Evolutionary conservation across 805 yeast genomes (phyloP), one percentile per base, ranked within the genome.

Genomic region (Wickerhamomyces strasburgensis): DNA sequence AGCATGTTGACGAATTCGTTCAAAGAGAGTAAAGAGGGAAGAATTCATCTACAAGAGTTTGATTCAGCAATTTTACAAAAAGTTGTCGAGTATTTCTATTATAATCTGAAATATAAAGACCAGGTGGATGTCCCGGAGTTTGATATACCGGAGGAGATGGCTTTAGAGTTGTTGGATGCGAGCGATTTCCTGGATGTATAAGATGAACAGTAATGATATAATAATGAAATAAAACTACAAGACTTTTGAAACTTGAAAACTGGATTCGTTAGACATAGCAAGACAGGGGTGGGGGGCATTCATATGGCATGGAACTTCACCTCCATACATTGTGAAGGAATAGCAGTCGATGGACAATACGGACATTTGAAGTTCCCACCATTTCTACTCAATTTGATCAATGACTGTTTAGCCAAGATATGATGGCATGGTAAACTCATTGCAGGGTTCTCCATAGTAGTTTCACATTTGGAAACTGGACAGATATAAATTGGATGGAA

Each of bases 141-240:
- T 60, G 83, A 84, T 26, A 77, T 93, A 3, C 96, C 98, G 1
- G 89, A 97, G 0, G 97, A 87, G 48, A 73, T 90, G 76, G 96
- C 98, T 0, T 65, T 90, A 43, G 98, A 93, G 56, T 64, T 90
- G 47, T 61, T 93, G 31, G 90, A 93, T 26, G 96, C 95, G 18
- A 96, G 98, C 2, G 98, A 93, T 56, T 90, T 76, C 56, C 62
- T 87, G 49, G 90, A 85, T 49, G 80, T 78, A 29, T 75, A 36
- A 42, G 2, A 15, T 2, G n/a, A n/a, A n/a, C n/a, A n/a, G n/a
- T n/a, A n/a, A n/a, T n/a, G n/a, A n/a, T n/a, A n/a, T n/a, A n/a
- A n/a, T n/a, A n/a, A n/a, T n/a, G n/a, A n/a, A n/a, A n/a, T n/a
- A n/a, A n/a, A n/a, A n/a, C n/a, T n/a, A n/a, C n/a, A n/a, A n/a